These are phyloP conservation scores for Glonium stellatum DNA, from an alignment of 495 filamentous ascomycete genomes.

Conservation along the genomic window DNA sequence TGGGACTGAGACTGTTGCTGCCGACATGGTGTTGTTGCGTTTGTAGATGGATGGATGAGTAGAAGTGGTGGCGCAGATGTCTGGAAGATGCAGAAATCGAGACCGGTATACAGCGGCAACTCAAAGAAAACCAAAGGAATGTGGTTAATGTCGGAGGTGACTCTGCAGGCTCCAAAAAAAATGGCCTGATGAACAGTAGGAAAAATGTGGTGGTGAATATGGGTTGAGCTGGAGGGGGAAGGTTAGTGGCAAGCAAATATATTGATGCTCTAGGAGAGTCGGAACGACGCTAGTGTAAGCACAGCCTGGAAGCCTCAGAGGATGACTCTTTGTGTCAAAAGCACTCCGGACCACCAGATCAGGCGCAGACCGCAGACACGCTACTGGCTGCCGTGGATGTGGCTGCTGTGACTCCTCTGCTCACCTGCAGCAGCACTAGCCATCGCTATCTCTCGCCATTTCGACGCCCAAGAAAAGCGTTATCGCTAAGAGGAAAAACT, in stretches of 20 bases:
- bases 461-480: too few species aligned
- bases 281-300: constrained; percentile 12
- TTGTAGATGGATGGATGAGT: too few species aligned
- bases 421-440: too few species aligned
- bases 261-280: background rate
- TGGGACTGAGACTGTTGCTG: background rate
- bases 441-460: too few species aligned
- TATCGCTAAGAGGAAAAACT: too few species aligned
- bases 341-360: background rate
- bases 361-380: background rate
- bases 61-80: background rate
- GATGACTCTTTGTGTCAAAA: constrained; percentile 3
- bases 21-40: background rate
- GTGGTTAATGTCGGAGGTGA: background rate
- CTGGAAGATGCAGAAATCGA: background rate
- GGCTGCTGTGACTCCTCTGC: background rate
- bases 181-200: constrained; percentile 9
- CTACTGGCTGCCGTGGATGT: background rate
- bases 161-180: constrained; percentile 6
- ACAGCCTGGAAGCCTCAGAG: constrained; percentile 4
- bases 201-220: constrained; percentile 3
- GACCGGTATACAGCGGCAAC: background rate
- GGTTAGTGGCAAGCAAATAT: constrained; percentile 13
- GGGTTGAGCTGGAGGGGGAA: background rate
- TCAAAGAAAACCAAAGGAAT: background rate